phyloP scores from a whole-genome alignment of 1,284 basidiomycete genomes.

The Xanthoconium separans region DNA sequence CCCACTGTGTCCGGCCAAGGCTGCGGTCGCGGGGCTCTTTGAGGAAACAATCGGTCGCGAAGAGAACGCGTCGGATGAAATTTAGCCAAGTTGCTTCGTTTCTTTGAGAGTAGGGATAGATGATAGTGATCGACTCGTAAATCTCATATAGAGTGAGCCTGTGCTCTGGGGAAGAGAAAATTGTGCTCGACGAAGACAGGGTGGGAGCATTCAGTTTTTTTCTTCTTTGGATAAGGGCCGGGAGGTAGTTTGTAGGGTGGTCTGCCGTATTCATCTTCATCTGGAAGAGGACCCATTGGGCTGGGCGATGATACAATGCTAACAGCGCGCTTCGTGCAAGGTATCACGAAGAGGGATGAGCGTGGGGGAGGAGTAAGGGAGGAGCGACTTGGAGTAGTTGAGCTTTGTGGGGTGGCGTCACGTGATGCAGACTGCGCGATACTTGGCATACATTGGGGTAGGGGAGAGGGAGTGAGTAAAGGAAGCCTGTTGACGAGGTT shows the following conservation, averaged over 20 bases:
- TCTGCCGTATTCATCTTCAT: constrained; percentile 56
- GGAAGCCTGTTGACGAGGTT: constrained; percentile 14
- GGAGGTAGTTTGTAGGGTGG: constrained; percentile 75
- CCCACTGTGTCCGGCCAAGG: constrained; percentile 73
- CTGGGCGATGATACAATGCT: constrained; percentile 78
- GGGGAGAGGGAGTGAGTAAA: constrained; percentile 24
- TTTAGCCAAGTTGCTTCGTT: constrained; percentile 97
- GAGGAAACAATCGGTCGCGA: constrained; percentile 77
- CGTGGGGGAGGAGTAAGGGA: constrained; percentile 47
- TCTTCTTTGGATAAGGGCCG: constrained; percentile 76
- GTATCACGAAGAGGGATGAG: constrained; percentile 50
- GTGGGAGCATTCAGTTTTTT: constrained; percentile 85
- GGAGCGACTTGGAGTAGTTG: constrained; percentile 45
- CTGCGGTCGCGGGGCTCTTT: constrained; percentile 66
- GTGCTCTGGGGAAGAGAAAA: constrained; percentile 81
- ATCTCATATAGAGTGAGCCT: constrained; percentile 93
- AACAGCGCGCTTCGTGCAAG: constrained; percentile 49
- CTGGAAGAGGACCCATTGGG: constrained; percentile 61
- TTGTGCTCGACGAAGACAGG: constrained; percentile 95
- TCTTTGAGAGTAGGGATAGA: constrained; percentile 90
- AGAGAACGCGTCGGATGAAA: constrained; percentile 84
- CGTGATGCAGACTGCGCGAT: constrained; percentile 23
- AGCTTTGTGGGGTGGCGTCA: constrained; percentile 41
- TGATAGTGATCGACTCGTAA: constrained; percentile 92
- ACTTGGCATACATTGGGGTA: constrained; percentile 35